Conservation (phyloP, 768 basidiomycete genomes). For the Amanita fuliginea region DNA sequence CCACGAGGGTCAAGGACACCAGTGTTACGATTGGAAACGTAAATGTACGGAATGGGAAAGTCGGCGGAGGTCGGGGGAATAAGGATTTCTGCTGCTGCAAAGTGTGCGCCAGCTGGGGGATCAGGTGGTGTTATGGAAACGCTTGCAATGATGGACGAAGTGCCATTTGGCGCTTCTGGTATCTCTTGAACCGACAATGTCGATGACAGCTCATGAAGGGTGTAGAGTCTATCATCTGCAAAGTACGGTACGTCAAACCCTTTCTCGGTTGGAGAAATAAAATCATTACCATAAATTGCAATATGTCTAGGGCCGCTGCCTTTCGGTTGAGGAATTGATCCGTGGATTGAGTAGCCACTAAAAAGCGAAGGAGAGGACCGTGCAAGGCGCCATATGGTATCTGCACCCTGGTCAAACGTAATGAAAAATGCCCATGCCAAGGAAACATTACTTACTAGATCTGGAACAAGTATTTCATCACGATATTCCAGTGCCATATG, state of each 20-base stretch:
- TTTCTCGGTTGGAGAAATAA: neutral
- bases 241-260: neutral
- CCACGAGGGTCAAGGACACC: conserved; percentile 24
- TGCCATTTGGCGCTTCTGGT: conserved; percentile 27
- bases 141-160: conserved; percentile 25
- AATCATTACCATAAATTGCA: conserved; percentile 22
- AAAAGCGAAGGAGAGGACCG: conserved; percentile 25
- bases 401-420: conserved; percentile 38
- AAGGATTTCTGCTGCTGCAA: conserved; percentile 36
- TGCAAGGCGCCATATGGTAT: conserved; percentile 59
- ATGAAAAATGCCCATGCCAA: conserved; percentile 1
- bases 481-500: conserved; percentile 53
- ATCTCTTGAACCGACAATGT: conserved; percentile 32
- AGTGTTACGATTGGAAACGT: conserved; percentile 36
- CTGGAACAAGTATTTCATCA: conserved; percentile 50
- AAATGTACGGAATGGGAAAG: conserved; percentile 30
- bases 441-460: conserved; percentile 33
- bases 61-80: conserved; percentile 20
- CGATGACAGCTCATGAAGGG: conserved; percentile 20
- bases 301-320: conserved; percentile 60
- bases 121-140: conserved; percentile 26
- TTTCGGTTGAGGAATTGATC: conserved; percentile 44
- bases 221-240: conserved; percentile 31
- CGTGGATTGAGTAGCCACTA: conserved; percentile 42
- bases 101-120: conserved; percentile 24